These are phyloP conservation scores for Wallacemonas sp. DNA, from an alignment of 208 protist genomes.

Conservation along the genomic window DNA sequence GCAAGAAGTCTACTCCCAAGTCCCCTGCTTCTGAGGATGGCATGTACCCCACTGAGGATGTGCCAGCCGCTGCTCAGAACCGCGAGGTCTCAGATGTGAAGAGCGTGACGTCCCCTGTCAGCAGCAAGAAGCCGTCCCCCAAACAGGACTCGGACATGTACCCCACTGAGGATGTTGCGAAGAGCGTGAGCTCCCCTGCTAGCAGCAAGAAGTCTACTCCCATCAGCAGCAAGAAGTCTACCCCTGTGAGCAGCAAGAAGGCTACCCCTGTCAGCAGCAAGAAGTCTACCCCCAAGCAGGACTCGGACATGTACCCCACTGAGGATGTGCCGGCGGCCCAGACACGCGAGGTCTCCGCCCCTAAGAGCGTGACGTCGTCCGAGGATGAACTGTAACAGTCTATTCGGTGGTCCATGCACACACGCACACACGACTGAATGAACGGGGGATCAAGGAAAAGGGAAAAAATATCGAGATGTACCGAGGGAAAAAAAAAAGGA, in stretches of 20 bases:
- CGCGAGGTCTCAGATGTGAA: conserved; percentile 2
- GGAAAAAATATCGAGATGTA: too few relatives aligned
- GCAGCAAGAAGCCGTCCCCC: conserved; percentile 14
- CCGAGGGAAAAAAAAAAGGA: too few relatives aligned
- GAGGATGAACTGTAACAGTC: conserved; percentile 19
- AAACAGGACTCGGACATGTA: conserved; percentile 8
- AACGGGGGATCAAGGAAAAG: too few relatives aligned
- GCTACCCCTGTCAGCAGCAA: background rate
- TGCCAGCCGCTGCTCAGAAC: background rate
- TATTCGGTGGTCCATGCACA: too few relatives aligned
- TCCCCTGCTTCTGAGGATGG: background rate
- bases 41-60: conserved; percentile 18
- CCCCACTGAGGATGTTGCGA: conserved; percentile 16
- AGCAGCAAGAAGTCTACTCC: conserved; percentile 5
- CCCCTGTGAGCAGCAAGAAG: conserved; percentile 1
- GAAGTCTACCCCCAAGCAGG: conserved; percentile 13
- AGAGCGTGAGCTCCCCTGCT: background rate
- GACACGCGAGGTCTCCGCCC: background rate
- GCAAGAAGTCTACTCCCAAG: conserved; percentile 9
- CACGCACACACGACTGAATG: too few relatives aligned
- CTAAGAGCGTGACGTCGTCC: conserved; percentile 3
- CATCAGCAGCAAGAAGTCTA: conserved; percentile 4
- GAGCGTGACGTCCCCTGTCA: conserved; percentile 1
- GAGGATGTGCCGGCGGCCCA: conserved; percentile 3
- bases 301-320: conserved; percentile 14